These are phyloP conservation scores for Amyloporia xantha DNA, from an alignment of 768 basidiomycete species.

Conservation along the genomic window DNA sequence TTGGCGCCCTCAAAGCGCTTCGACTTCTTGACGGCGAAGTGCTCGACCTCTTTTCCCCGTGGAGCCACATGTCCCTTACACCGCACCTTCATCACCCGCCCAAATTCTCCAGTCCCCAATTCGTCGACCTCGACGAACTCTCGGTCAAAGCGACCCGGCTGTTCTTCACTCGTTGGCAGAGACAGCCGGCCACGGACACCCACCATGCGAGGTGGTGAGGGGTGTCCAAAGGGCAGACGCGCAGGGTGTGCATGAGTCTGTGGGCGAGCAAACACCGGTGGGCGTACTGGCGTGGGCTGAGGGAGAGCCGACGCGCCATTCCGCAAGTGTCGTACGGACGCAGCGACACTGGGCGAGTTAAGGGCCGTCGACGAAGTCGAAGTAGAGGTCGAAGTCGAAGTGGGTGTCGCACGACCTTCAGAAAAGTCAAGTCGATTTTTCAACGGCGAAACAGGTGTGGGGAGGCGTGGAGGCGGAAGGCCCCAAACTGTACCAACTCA, in stretches of 20 bases:
- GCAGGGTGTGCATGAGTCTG: slow-evolving; percentile 15
- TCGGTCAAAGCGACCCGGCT: slow-evolving; percentile 65
- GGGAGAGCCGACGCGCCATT: slow-evolving; percentile 1
- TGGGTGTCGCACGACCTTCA: slow-evolving; percentile 24
- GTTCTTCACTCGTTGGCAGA: slow-evolving; percentile 35
- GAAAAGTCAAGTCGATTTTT: slow-evolving; percentile 30
- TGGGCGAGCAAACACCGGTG: slow-evolving; percentile 8
- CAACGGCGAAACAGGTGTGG: slow-evolving; percentile 43
- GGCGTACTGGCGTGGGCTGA: slow-evolving; percentile 4
- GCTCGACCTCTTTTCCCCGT: slow-evolving; percentile 19
- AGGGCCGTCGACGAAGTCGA: slow-evolving; percentile 34
- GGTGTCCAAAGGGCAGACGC: slow-evolving; percentile 7
- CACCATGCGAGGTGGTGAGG: slow-evolving; percentile 2
- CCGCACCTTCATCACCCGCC: slow-evolving; percentile 81
- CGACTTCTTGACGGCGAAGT: slow-evolving; percentile 91
- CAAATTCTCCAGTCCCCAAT: slow-evolving; percentile 90
- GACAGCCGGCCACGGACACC: slow-evolving; percentile 13
- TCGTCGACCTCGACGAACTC: slow-evolving; percentile 77
- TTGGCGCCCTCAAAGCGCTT: slow-evolving; percentile 87
- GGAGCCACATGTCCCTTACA: slow-evolving; percentile 38
- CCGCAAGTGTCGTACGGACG: slow-evolving; percentile 5
- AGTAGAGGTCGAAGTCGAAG: slow-evolving; percentile 52
- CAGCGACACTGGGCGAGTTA: slow-evolving; percentile 18
- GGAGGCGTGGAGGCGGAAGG: slow-evolving; percentile 42
- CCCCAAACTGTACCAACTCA: slow-evolving; percentile 42